These are phyloP conservation scores for Didymella arachidicola DNA, from an alignment of 2,329 filamentous ascomycete species.

Conservation along the genomic window DNA sequence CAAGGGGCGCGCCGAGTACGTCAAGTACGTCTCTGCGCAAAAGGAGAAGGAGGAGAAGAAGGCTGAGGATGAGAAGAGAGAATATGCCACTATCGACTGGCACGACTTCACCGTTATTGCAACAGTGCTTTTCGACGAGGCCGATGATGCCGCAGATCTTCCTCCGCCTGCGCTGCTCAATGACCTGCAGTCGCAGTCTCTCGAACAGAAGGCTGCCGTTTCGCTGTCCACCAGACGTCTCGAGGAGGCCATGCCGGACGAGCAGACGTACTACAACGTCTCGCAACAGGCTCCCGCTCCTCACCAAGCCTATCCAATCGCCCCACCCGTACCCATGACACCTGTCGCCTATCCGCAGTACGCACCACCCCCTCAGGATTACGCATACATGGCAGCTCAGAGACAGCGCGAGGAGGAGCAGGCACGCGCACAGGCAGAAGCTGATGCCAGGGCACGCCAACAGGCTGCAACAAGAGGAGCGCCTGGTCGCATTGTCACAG, in stretches of 20 bases:
- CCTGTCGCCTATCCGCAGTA: slow-evolving; percentile 35
- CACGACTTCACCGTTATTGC: slow-evolving; percentile 96
- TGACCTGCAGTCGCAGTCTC: slow-evolving; percentile 90
- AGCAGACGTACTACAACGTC: slow-evolving; percentile 57
- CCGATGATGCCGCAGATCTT: slow-evolving; percentile 84
- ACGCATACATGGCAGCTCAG: slow-evolving; percentile 40
- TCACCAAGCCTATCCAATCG: slow-evolving; percentile 40
- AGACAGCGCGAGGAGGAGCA: slow-evolving; percentile 51
- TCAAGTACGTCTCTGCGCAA: slow-evolving; percentile 82
- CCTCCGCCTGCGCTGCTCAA: slow-evolving; percentile 88
- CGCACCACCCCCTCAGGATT: slow-evolving; percentile 39
- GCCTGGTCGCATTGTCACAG: slow-evolving; percentile 81
- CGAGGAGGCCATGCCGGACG: slow-evolving; percentile 92
- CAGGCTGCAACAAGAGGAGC: slow-evolving; percentile 78
- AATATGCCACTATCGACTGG: slow-evolving; percentile 93
- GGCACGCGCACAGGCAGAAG: slow-evolving; percentile 54
- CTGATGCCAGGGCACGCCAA: slow-evolving; percentile 74
- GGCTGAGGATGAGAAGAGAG: slow-evolving; percentile 78
- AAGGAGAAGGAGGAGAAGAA: slow-evolving; percentile 89
- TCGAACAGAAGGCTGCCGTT: slow-evolving; percentile 93
- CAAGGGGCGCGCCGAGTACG: slow-evolving; percentile 85
- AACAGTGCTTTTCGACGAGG: slow-evolving; percentile 89
- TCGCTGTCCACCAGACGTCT: slow-evolving; percentile 86
- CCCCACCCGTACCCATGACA: slow-evolving; percentile 39
- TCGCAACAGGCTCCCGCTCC: slow-evolving; percentile 42